These are phyloP conservation scores for Agaricus sinodeliciosus DNA, from an alignment of 768 basidiomycete species.

Conservation along the genomic window DNA sequence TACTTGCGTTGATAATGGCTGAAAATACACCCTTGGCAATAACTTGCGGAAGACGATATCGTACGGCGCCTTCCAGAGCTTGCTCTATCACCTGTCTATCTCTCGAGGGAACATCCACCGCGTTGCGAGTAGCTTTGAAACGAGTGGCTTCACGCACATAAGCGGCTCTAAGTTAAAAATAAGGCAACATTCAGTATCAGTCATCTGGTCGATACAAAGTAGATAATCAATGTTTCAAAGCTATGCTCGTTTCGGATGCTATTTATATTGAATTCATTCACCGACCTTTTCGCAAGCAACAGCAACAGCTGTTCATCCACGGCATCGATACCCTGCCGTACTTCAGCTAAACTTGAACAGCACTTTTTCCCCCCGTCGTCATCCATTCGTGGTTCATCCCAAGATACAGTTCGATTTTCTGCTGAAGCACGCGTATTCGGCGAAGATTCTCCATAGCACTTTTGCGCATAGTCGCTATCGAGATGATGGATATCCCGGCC, in stretches of 20 bases:
- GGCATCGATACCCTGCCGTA: slow-evolving; percentile 18
- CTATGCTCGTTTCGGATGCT: neutral
- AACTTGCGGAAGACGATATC: slow-evolving; percentile 16
- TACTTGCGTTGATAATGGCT: slow-evolving; percentile 19
- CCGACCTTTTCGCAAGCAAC: slow-evolving; percentile 18
- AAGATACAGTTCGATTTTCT: slow-evolving; percentile 17
- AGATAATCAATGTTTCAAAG: no score
- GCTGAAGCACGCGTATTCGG: slow-evolving; percentile 11
- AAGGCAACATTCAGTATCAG: neutral
- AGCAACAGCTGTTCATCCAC: slow-evolving; percentile 17
- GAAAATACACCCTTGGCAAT: slow-evolving; percentile 17
- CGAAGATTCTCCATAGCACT: slow-evolving; percentile 10
- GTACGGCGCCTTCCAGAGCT: slow-evolving; percentile 14
- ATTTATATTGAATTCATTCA: neutral
- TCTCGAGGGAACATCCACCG: slow-evolving; percentile 19
- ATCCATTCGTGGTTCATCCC: slow-evolving; percentile 16
- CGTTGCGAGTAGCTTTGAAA: slow-evolving; percentile 17
- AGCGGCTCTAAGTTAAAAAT: slow-evolving; percentile 15
- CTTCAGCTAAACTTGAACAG: slow-evolving; percentile 19
- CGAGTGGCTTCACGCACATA: slow-evolving; percentile 21
- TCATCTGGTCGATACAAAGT: neutral
- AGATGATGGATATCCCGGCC: no score
- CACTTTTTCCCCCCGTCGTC: slow-evolving; percentile 12
- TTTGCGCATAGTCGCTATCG: neutral
- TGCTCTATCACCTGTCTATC: slow-evolving; percentile 18